These are phyloP conservation scores for Cryptococcus sp. DNA, from an alignment of 1,284 basidiomycete genomes.

Conservation along the genomic window DNA sequence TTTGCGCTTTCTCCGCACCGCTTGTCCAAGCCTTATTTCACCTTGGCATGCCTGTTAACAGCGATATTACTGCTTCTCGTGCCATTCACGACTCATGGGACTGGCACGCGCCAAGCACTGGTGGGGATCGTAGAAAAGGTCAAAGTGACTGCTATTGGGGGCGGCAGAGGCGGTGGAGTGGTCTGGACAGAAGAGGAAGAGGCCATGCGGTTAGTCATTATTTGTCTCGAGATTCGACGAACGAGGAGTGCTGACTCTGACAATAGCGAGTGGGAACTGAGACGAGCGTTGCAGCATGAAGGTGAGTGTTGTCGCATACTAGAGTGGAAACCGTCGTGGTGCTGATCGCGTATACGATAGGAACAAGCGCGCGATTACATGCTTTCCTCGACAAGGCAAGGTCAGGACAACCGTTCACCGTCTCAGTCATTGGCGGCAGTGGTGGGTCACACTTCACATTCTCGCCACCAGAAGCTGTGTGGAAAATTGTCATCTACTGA, in stretches of 20 bases:
- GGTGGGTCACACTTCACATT: slow-evolving; percentile 23
- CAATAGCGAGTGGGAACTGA: slow-evolving; percentile 38
- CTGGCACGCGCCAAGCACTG: slow-evolving; percentile 10
- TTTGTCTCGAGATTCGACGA: not conserved
- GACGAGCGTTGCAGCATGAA: slow-evolving; percentile 37
- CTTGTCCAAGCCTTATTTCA: slow-evolving; percentile 10
- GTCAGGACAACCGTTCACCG: slow-evolving; percentile 38
- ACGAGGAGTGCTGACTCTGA: not conserved
- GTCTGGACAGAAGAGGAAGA: slow-evolving; percentile 11
- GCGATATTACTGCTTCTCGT: slow-evolving; percentile 12
- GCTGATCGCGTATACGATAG: slow-evolving; percentile 1
- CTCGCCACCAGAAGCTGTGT: not conserved
- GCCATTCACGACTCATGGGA: slow-evolving; percentile 10
- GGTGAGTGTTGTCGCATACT: slow-evolving; percentile 13
- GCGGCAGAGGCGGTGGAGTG: not conserved
- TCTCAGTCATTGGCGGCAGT: slow-evolving; percentile 46
- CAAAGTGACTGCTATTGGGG: not conserved
- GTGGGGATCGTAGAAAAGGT: slow-evolving; percentile 13
- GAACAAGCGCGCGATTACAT: slow-evolving; percentile 40
- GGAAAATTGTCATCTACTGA: not conserved
- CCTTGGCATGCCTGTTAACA: slow-evolving; percentile 4
- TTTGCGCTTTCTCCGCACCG: slow-evolving; percentile 3
- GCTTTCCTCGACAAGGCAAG: slow-evolving; percentile 43
- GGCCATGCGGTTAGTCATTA: slow-evolving; percentile 12
- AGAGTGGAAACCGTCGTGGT: not conserved